phyloP scores from a whole-genome alignment of 305 asterid genomes.

The Solanum chacoense region DNA sequence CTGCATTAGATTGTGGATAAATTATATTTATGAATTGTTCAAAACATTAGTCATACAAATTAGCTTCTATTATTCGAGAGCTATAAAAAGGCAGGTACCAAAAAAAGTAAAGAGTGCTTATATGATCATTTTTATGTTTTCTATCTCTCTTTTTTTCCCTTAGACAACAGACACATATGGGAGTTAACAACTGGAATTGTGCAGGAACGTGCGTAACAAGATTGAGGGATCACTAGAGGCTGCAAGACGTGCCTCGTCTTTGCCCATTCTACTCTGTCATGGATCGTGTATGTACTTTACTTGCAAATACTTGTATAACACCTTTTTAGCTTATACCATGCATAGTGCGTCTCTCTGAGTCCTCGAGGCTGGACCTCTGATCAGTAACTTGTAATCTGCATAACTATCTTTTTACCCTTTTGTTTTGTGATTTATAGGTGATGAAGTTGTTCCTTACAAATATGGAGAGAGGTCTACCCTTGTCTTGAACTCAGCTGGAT shows the following conservation, averaged over 20 bases:
- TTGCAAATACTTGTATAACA: neutral
- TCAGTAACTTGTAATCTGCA: neutral
- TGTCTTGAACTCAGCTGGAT: conserved; percentile 75
- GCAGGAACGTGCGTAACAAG: conserved; percentile 66
- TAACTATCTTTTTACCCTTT: neutral
- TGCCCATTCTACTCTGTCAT: conserved; percentile 85
- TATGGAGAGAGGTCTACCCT: conserved; percentile 77
- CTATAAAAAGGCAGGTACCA: neutral
- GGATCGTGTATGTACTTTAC: conserved; percentile 56
- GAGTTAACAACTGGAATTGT: conserved; percentile 2
- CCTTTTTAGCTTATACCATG: neutral
- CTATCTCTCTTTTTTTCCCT: neutral
- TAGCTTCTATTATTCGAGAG: neutral
- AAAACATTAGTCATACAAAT: neutral
- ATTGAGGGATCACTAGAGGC: conserved; percentile 82
- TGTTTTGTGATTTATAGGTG: conserved; percentile 38
- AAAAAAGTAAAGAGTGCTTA: neutral
- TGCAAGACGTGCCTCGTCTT: conserved; percentile 77
- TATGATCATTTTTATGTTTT: neutral
- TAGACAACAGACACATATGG: neutral
- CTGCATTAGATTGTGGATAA: neutral
- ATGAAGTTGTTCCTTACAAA: conserved; percentile 76
- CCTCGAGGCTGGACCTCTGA: neutral
- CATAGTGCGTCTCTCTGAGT: neutral
- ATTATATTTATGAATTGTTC: neutral